phyloP scores from a whole-genome alignment of 192 early-diverging fungal genomes.

The Chytriomyces confervae region DNA sequence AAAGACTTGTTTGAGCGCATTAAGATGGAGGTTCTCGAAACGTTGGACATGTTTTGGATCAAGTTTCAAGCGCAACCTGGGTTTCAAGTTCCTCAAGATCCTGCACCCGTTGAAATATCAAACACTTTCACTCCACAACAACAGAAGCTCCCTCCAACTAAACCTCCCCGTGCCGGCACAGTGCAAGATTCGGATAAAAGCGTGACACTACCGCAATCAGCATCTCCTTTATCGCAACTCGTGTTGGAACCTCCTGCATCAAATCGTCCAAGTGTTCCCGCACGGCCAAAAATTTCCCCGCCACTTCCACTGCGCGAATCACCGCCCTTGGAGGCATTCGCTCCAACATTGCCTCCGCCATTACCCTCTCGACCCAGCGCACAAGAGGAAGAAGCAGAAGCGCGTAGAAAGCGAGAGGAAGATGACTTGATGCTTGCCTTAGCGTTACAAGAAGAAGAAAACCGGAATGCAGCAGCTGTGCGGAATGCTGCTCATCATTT shows the following conservation, averaged over 20 bases:
- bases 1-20: neutral
- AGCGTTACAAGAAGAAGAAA: constrained; percentile 20
- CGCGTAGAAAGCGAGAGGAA: neutral
- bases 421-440: constrained; percentile 16
- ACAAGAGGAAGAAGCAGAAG: neutral
- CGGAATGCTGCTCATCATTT: neutral
- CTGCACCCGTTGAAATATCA: neutral
- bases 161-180: neutral
- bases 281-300: neutral
- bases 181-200: neutral
- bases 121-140: neutral
- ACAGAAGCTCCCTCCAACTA: neutral
- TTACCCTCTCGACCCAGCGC: constrained; percentile 12
- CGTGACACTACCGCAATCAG: no score
- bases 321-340: neutral
- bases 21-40: neutral
- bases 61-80: neutral
- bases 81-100: neutral
- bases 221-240: no score
- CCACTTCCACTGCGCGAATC: neutral
- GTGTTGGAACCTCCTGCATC: neutral
- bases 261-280: neutral
- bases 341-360: neutral
- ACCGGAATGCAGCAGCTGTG: neutral
- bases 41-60: constrained; percentile 5